Conservation (phyloP, 2,329 filamentous ascomycete genomes). For the Sclerotinia borealis region DNA sequence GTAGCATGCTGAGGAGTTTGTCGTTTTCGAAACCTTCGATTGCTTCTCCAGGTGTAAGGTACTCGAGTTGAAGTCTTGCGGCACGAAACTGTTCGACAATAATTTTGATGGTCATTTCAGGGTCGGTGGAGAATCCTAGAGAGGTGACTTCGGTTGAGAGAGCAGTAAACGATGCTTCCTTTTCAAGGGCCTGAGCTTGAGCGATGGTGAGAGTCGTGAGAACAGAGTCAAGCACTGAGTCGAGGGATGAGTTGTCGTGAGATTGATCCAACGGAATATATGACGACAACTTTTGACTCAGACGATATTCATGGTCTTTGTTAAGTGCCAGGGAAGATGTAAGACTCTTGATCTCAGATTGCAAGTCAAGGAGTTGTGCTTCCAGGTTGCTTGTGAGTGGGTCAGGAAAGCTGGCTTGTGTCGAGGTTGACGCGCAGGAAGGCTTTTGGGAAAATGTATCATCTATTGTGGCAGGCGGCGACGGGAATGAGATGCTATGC, state of each 20-base stretch:
- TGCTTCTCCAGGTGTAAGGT: slow-evolving; percentile 54
- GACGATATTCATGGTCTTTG: slow-evolving; percentile 25
- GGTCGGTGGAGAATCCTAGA: slow-evolving; percentile 48
- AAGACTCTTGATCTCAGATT: slow-evolving; percentile 25
- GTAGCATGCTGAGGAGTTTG: slow-evolving; percentile 49
- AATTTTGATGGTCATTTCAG: slow-evolving; percentile 35
- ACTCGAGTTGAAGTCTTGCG: slow-evolving; percentile 56
- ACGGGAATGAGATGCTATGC: slow-evolving; percentile 29
- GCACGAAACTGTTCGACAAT: slow-evolving; percentile 47
- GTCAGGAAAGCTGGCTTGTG: slow-evolving; percentile 23
- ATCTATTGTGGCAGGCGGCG: slow-evolving; percentile 29
- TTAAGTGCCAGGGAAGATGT: slow-evolving; percentile 25
- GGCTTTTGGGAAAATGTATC: slow-evolving; percentile 26
- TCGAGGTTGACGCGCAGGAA: slow-evolving; percentile 18
- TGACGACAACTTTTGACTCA: slow-evolving; percentile 26
- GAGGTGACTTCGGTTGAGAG: slow-evolving; percentile 41
- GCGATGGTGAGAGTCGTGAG: slow-evolving; percentile 30
- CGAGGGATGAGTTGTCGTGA: slow-evolving; percentile 24
- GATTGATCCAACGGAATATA: slow-evolving; percentile 25
- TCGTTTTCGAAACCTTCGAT: slow-evolving; percentile 42
- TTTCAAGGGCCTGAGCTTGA: slow-evolving; percentile 27
- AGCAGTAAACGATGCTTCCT: slow-evolving; percentile 43
- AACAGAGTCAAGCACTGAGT: slow-evolving; percentile 30
- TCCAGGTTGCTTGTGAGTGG: slow-evolving; percentile 24
- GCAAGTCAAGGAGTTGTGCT: slow-evolving; percentile 24